phyloP scores from a whole-genome alignment of 2,329 filamentous ascomycete genomes.

The Fusarium tupiense region DNA sequence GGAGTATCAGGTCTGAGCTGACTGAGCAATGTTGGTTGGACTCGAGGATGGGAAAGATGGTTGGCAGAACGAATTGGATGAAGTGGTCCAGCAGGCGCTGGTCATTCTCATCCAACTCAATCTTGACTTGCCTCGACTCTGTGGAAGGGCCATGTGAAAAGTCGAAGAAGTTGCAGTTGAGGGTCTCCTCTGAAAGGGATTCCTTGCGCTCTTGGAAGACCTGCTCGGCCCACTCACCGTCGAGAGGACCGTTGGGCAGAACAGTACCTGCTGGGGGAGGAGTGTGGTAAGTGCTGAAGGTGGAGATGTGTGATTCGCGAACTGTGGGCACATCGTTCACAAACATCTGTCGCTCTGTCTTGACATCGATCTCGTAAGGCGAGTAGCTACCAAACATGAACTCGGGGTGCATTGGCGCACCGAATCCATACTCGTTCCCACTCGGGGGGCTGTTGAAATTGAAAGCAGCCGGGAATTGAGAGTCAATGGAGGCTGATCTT shows the following conservation, averaged over 20 bases:
- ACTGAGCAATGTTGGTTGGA: constrained; percentile 87
- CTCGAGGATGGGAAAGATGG: constrained; percentile 92
- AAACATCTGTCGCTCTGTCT: constrained; percentile 93
- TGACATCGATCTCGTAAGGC: constrained; percentile 94
- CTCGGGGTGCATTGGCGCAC: constrained; percentile 69
- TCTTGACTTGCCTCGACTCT: constrained; percentile 72
- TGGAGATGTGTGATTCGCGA: constrained; percentile 87
- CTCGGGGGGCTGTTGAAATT: constrained; percentile 73
- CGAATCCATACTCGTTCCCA: constrained; percentile 69
- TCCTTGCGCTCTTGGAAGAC: constrained; percentile 60
- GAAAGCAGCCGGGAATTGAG: constrained; percentile 78
- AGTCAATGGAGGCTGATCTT: constrained; percentile 81
- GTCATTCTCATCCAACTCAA: constrained; percentile 89
- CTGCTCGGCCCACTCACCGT: constrained; percentile 69
- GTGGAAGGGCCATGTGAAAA: constrained; percentile 75
- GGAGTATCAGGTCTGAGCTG: constrained; percentile 83
- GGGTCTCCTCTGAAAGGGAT: constrained; percentile 71
- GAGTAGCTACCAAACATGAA: constrained; percentile 69
- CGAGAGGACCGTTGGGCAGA: constrained; percentile 68
- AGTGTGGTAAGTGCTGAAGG: constrained; percentile 89
- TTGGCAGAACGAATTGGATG: constrained; percentile 84
- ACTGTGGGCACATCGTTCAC: constrained; percentile 89
- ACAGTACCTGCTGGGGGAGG: constrained; percentile 77
- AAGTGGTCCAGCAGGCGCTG: constrained; percentile 91
- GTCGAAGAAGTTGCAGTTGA: constrained; percentile 85